Evolutionary conservation across 1,139 yeast species (phyloP), one percentile per base, ranked within the genome.

Genomic region (Geotrichum carabidarum): DNA sequence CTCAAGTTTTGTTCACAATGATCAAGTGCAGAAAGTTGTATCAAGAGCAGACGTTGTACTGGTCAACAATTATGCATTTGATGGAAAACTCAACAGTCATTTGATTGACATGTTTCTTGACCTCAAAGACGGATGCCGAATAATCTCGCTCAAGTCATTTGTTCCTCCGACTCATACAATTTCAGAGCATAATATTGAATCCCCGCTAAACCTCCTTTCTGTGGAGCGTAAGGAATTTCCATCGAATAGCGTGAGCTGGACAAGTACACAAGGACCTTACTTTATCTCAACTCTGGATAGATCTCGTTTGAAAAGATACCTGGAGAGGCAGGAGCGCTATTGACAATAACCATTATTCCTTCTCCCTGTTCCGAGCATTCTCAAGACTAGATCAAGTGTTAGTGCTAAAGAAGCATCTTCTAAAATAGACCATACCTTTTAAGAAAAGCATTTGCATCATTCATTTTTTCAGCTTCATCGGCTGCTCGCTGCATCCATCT

Each of bases 191-290:
- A 75, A 79, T 51, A 80, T 88, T 11, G 73, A 69, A 57, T 67
- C 73, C 18, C 71, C 73, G 5, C 73, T 89, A 60, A 89, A 85
- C 65, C 76, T 83, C 62, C 74, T 89, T 56, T 72, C 75, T 43
- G 91, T 88, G 2, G 82, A 82, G 58, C 81, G 79, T 61, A 80
- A 75, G 60, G 82, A 80, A 56, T 83, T 88, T 72, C 81, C 82
- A 46, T 81, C 81, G 51, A 82, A 81, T 60, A 78, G 90, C 34
- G 96, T 90, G 14, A 86, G 95, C 57, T 90, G 97, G 97, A 89
- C 96, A 0, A 86, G 86, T 37, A 84, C 82, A 54, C 89, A 90
- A 48, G 94, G 93, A 1, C 84, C 82, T 8, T 89, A 86, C 69
- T 89, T 79, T 67, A 80, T 89, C 9, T 81, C 94, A 8, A 86